Percentiles rank a stretch among this genome's conserved stretches.
These are phyloP conservation scores for Colletotrichum sp. DNA, from an alignment of 2,329 filamentous ascomycete species.

Conservation along the genomic window DNA sequence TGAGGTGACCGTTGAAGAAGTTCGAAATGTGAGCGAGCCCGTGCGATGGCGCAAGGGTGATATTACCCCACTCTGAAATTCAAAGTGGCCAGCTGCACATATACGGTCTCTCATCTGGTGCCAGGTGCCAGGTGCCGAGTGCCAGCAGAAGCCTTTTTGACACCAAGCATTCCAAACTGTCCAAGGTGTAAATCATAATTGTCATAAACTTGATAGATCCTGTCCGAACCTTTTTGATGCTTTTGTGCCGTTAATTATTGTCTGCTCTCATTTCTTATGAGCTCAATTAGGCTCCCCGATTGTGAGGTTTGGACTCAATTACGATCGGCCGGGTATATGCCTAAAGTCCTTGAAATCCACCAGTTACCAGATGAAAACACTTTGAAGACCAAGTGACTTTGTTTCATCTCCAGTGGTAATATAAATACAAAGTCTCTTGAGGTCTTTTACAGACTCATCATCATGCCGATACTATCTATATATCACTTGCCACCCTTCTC, in stretches of 20 bases:
- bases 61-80: background rate
- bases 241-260: background rate
- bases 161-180: no score
- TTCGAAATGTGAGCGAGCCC: background rate
- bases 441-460: background rate
- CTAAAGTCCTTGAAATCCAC: background rate
- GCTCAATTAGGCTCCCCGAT: background rate
- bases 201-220: background rate
- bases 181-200: background rate
- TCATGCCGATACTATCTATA: background rate
- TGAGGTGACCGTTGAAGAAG: background rate
- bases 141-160: background rate
- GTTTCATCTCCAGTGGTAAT: fast-evolving
- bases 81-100: background rate
- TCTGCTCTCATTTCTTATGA: background rate
- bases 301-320: background rate
- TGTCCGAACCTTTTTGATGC: background rate
- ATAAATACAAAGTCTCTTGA: background rate
- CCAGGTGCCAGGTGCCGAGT: background rate
- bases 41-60: background rate
- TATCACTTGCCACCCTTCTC: background rate
- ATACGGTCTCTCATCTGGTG: fast-evolving
- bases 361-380: background rate
- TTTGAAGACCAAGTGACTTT: background rate
- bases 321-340: no score